Evolutionary conservation across 306 rosid species (phyloP).

Genomic region (Lathyrus sativus): DNA sequence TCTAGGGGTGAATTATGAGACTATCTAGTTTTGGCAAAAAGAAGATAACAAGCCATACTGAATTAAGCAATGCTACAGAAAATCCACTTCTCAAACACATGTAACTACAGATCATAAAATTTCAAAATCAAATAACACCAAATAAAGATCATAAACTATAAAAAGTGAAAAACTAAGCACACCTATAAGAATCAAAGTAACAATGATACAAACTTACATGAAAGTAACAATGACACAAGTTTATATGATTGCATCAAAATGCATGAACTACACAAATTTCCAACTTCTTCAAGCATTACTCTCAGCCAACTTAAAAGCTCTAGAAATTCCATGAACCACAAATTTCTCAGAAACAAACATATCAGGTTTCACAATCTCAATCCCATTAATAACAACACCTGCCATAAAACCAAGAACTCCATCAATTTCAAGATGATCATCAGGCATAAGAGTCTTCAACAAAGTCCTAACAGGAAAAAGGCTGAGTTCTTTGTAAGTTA

Average conservation of each 20-base stretch:
- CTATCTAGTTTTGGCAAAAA: too few relatives aligned
- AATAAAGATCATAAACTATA: not conserved
- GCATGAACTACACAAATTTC: not conserved
- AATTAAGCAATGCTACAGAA: too few relatives aligned
- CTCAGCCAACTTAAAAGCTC: slow-evolving; percentile 49
- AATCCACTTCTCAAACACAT: too few relatives aligned
- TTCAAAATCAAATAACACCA: not conserved
- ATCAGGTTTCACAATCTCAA: slow-evolving; percentile 63
- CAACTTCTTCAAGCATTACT: slow-evolving; percentile 4
- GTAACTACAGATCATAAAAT: too few relatives aligned
- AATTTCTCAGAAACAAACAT: slow-evolving; percentile 52
- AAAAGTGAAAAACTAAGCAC: not conserved
- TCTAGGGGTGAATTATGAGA: too few relatives aligned
- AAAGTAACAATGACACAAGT: slow-evolving; percentile 8
- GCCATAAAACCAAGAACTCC: slow-evolving; percentile 40
- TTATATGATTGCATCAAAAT: not conserved
- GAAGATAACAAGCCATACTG: too few relatives aligned
- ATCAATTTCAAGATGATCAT: slow-evolving; percentile 50
- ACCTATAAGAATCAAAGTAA: not conserved
- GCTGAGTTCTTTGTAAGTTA: slow-evolving; percentile 46
- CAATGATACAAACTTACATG: not conserved
- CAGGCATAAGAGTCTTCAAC: slow-evolving; percentile 52
- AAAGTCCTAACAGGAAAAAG: slow-evolving; percentile 43
- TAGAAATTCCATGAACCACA: slow-evolving; percentile 73
- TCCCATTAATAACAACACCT: slow-evolving; percentile 55